Base-by-base conservation (phyloP, 768 basidiomycete species). In the Paxillus involutus region DNA sequence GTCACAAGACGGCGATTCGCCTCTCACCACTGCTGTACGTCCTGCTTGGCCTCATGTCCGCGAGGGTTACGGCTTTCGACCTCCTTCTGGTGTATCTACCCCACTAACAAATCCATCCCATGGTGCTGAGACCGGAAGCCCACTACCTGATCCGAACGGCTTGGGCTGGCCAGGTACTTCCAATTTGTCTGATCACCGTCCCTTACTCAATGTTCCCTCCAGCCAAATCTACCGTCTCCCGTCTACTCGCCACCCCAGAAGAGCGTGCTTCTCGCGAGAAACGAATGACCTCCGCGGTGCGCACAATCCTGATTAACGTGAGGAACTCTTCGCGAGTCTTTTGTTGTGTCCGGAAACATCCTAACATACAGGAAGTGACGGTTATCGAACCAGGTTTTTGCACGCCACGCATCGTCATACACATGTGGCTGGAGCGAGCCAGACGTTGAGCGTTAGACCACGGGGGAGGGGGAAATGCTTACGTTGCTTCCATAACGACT, bases 371-470 rank as follows among this genome's bases (percentile, higher is more conserved):
- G 6, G 91, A 94, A 6, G 97, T 99, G 43, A 94, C 89, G 0
- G 97, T 99, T 21, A 90, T 84, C 7, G 96, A 81, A 24, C 97
- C 97, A 3, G 96, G 96, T 73, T 99, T 99, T 74, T 99, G 97
- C 9, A 99, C 97, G 50, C 97, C 97, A 58, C 97, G 89, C 96
- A 98, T 98, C 3, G 96, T 94, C 97, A 99, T 99, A 68, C 96
- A 98, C 71, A 98, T 81, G 73, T 98, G 96, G 21, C 93, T 95
- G 64, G 6, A 35, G 44, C 46, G 54, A 49, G 36, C 19, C 53
- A 51, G 53, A 37, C 30, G 49, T n/a, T 50, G 39, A 60, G 62
- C 50, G 44, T 52, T 36, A 51, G 49, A 48, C 36, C 32, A 53
- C 43, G n/a, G 48, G 21, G 55, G 11, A 49, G 59, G 39, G 53